These are phyloP conservation scores for Passalora sequoiae DNA, from an alignment of 2,329 filamentous ascomycete species.

Conservation along the genomic window DNA sequence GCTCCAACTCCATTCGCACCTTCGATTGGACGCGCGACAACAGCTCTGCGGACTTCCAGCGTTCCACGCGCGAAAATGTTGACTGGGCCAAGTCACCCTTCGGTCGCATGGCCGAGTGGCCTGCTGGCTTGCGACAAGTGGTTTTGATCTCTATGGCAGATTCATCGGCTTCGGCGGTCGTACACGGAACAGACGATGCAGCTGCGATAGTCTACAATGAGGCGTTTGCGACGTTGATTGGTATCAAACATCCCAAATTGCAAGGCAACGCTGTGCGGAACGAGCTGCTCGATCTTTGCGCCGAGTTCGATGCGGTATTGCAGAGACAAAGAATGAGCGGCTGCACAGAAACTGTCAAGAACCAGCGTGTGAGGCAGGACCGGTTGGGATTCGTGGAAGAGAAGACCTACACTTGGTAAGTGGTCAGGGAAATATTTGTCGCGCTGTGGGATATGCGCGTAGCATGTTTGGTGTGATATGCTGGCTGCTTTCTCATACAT, in stretches of 20 bases:
- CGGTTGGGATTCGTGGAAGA: slow-evolving; percentile 21
- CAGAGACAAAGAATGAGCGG: slow-evolving; percentile 11
- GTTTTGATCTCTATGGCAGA: slow-evolving; percentile 16
- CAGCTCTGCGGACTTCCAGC: slow-evolving; percentile 13
- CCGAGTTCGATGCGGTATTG: slow-evolving; percentile 12
- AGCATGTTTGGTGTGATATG: no score
- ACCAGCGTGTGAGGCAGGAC: slow-evolving; percentile 18
- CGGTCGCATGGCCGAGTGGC: slow-evolving; percentile 16
- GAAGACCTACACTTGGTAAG: slow-evolving; percentile 15
- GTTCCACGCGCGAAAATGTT: slow-evolving; percentile 17
- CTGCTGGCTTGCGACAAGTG: slow-evolving; percentile 13
- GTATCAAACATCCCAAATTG: slow-evolving; percentile 13
- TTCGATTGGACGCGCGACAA: slow-evolving; percentile 19
- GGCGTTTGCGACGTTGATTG: slow-evolving; percentile 17
- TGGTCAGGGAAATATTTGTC: no score
- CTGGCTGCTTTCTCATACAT: no score
- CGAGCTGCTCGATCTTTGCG: slow-evolving; percentile 13
- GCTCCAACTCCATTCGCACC: slow-evolving; percentile 11
- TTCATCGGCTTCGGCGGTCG: slow-evolving; percentile 13
- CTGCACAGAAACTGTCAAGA: slow-evolving; percentile 8
- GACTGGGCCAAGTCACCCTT: slow-evolving; percentile 17
- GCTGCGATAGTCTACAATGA: slow-evolving; percentile 24
- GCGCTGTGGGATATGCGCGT: no score
- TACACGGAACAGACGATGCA: slow-evolving; percentile 9
- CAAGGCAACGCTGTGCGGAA: slow-evolving; percentile 14